A percentile compares a stretch with the other conserved stretches of the same genome.
Evolutionary conservation across 495 filamentous ascomycete species (phyloP).

Genomic region (Poronia punctata): DNA sequence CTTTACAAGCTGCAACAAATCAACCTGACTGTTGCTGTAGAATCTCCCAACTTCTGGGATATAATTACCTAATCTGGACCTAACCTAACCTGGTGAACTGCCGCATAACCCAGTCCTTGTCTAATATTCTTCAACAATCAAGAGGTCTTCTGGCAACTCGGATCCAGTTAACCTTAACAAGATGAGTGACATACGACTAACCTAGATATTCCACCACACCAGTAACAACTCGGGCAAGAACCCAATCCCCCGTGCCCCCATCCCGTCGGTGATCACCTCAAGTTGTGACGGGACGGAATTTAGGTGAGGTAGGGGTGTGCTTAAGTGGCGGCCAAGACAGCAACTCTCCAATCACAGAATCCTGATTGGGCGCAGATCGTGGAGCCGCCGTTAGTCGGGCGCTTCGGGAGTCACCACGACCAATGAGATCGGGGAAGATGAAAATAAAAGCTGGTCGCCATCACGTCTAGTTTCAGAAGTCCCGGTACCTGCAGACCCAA

Average conservation of each 20-base stretch:
- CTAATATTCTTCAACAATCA: too few species aligned
- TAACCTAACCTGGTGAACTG: too few species aligned
- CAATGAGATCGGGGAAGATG: conserved; percentile 16
- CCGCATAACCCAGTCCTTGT: too few species aligned
- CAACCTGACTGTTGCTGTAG: too few species aligned
- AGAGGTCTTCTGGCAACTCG: too few species aligned
- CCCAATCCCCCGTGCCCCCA: not conserved
- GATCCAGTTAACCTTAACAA: too few species aligned
- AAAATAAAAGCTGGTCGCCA: conserved; percentile 17
- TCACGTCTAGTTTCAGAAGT: conserved; percentile 15
- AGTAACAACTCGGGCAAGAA: not conserved
- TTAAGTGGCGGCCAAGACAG: conserved; percentile 10
- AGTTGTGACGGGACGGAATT: conserved; percentile 20
- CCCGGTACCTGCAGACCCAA: conserved; percentile 13
- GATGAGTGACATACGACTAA: conserved; percentile 2
- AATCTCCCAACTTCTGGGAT: too few species aligned
- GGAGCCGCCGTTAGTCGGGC: conserved; percentile 21
- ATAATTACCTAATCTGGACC: too few species aligned
- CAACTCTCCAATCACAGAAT: conserved; percentile 9
- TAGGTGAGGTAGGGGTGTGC: conserved; percentile 9
- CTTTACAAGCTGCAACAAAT: too few species aligned
- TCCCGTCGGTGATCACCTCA: too few species aligned
- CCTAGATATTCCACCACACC: conserved; percentile 9
- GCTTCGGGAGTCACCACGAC: conserved; percentile 16
- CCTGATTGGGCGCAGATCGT: conserved; percentile 18